Base-by-base conservation (phyloP, 2,329 filamentous ascomycete genomes). In the Fusarium buharicum region DNA sequence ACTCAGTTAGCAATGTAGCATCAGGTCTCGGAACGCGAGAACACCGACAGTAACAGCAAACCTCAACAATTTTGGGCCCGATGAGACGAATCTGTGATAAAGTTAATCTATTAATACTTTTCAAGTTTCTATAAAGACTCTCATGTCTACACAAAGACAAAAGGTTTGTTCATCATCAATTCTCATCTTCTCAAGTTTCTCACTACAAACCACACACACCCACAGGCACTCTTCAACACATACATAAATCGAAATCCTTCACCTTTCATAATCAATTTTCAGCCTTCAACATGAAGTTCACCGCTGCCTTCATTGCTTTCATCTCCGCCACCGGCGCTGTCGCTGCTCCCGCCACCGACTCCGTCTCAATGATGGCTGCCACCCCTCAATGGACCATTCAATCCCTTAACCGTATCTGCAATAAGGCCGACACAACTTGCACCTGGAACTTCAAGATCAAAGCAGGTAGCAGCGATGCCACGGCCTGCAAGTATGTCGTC, bases 391-490 rank as follows among this genome's bases (percentile, higher is more conserved):
- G 78, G 80, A 79, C 75, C 31, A 77, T 82, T 55, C 64, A 76
- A 60, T 49, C 61, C 54, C 62, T 80, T 52, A 70, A 69, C 53
- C 80, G 79, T 56, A 59, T 66, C 54, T 82, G 80, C 76, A 72
- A 75, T 66, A 24, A 58, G 27, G 56, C 63, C 44, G 70, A 80
- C 64, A 73, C 72, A 44, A 60, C 67, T n/a, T 82, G 80, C 74
- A 75, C 72, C 65, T 81, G 77, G 74, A 74, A 69, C 58, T 82
- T 82, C 68, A 64, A 66, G 56, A 76, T 81, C 72, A 73, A 79
- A 72, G 74, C 78, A 39, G 79, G 79, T 70, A 72, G 72, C 47
- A 76, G 80, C 52, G 73, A 76, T 56, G 71, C 74, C 18, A 65
- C 67, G 33, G 4, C 63, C 10, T 70, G 67, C 67, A 70, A 58